Percentiles rank a stretch among this genome's conserved stretches.
These are phyloP conservation scores for Phytophthora hybrid DNA, from an alignment of 352 stramenopile species.

Conservation along the genomic window DNA sequence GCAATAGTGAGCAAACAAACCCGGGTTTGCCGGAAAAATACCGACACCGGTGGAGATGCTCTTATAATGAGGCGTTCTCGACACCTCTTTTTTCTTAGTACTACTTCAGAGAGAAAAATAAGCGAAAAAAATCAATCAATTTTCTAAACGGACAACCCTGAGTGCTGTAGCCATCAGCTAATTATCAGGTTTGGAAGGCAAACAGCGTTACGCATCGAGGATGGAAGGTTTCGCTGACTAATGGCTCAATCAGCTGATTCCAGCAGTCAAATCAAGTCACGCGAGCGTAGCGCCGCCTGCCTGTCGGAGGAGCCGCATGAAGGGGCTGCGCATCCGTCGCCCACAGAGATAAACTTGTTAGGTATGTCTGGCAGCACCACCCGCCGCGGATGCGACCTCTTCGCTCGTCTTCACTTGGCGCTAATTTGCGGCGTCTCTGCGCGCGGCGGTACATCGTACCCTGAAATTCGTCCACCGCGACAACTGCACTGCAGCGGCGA, in stretches of 20 bases:
- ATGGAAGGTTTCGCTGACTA: constrained; percentile 11
- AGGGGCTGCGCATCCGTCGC: neutral
- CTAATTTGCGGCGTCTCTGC: constrained; percentile 28
- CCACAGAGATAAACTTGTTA: too few relatives aligned
- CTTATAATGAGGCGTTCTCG: too few relatives aligned
- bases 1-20: too few relatives aligned
- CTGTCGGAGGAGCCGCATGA: neutral
- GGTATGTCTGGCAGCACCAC: neutral
- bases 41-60: too few relatives aligned
- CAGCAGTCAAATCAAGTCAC: neutral
- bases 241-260: neutral
- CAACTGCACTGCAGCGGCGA: neutral
- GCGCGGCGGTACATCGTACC: constrained; percentile 8
- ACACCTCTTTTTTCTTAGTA: too few relatives aligned
- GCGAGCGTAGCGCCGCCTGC: neutral
- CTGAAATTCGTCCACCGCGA: constrained; percentile 16
- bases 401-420: neutral
- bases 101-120: too few relatives aligned
- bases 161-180: constrained; percentile 1
- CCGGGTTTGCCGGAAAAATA: too few relatives aligned
- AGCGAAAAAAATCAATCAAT: too few relatives aligned
- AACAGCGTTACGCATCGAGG: constrained; percentile 9
- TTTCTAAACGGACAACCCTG: too few relatives aligned
- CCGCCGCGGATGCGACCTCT: neutral
- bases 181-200: constrained; percentile 9